Conservation (phyloP, 129 eudicot genomes). For the Chrysanthemum makinoi region DNA sequence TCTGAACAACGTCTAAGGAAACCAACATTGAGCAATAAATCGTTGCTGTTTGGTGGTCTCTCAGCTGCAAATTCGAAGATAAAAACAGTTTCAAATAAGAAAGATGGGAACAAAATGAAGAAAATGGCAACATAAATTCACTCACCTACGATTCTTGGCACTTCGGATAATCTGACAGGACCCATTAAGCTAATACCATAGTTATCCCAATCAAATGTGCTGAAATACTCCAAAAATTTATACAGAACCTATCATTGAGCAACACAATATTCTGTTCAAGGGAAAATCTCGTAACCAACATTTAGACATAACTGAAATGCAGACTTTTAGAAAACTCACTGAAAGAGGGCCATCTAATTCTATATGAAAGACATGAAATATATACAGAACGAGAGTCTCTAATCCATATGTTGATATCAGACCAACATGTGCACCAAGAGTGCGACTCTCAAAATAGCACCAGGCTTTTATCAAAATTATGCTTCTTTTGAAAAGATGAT, state of each 20-base stretch:
- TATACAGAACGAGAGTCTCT: conserved; percentile 90
- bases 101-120: background rate
- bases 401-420: conserved; percentile 91
- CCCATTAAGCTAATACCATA: conserved; percentile 77
- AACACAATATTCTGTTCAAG: conserved; percentile 24
- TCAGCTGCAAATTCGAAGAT: conserved; percentile 51
- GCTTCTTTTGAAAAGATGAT: conserved; percentile 86
- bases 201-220: conserved; percentile 92
- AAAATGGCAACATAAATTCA: background rate
- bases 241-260: conserved; percentile 63
- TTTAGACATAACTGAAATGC: background rate
- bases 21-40: conserved; percentile 55
- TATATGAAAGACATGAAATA: conserved; percentile 82
- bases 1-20: conserved; percentile 60
- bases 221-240: conserved; percentile 91
- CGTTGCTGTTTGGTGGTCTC: conserved; percentile 50
- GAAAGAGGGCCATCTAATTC: conserved; percentile 78
- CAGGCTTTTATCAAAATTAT: conserved; percentile 89
- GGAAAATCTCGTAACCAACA: conserved; percentile 16
- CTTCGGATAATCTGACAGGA: conserved; percentile 68
- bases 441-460: conserved; percentile 94
- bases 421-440: conserved; percentile 96
- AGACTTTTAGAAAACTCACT: conserved; percentile 45
- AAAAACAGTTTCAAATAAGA: conserved; percentile 1
- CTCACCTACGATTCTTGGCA: conserved; percentile 79